Base-by-base conservation (phyloP, 805 yeast species). In the Vanderwaltozyma tropicalis region DNA sequence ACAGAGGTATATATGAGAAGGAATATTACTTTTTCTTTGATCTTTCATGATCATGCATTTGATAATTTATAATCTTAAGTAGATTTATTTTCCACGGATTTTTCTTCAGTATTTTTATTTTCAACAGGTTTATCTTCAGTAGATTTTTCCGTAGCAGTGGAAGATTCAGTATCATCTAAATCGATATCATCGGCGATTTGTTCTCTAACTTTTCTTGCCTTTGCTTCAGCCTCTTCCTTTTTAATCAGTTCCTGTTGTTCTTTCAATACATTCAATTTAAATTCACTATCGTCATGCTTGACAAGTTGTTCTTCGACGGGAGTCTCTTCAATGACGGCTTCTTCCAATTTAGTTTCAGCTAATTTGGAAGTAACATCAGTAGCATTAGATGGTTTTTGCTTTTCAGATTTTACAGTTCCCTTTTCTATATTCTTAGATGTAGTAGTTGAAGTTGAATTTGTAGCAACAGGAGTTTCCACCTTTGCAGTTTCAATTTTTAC, bases 181-280 rank as follows among this genome's bases (percentile, higher is more conserved):
- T 56, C 53, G 29, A 63, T 62, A 38, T 56, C 61, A 41, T 66
- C 70, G 14, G 55, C 11, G 15, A 61, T 53, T n/a, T 53, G 56
- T 27, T 43, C 47, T 28, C 35, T 48, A 10, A 40, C 38, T 28
- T 33, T 38, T 40, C 60, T 48, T 38, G 41, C 74, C 57, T 75
- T 72, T 52, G 82, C 89, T 57, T 88, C 84, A 55, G 74, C 73
- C 62, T 76, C 78, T 63, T 89, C 98, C 57, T 82, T 86, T 63
- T 84, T 75, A 59, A 89, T 89, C 53, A 82, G 62, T 47, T 76
- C 80, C 60, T 81, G 86, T 66, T 81, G 92, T 60, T 81, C 92
- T 58, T 78, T 79, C 42, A 81, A 63, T 34, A 81, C 82, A 49
- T 79, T 78, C 45, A 81, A 68, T 50, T 80, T 77, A 61, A 80